These are phyloP conservation scores for Knoxia roxburghii DNA, from an alignment of 257 asterid species.

Conservation along the genomic window DNA sequence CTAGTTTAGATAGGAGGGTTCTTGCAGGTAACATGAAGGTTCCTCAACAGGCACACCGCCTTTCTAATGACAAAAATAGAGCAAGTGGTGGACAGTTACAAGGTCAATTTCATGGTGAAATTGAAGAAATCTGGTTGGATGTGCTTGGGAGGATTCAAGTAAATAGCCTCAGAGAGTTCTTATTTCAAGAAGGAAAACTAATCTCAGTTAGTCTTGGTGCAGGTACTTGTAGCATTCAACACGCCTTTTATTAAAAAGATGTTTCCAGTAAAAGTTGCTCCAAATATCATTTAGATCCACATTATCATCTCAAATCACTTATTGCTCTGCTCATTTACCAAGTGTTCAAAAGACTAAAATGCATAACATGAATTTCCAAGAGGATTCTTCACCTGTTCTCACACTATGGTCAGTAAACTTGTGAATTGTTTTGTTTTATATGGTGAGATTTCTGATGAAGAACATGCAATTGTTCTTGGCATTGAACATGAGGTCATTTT, in stretches of 20 bases:
- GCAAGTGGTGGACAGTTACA: constrained; percentile 24
- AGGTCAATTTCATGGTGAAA: constrained; percentile 30
- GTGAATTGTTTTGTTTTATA: background rate
- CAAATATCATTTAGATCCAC: background rate
- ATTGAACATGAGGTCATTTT: background rate
- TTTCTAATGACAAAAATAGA: constrained; percentile 31
- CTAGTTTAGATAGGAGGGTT: constrained; percentile 25
- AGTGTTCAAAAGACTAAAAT: background rate
- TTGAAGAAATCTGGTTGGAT: constrained; percentile 73
- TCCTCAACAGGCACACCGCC: constrained; percentile 26
- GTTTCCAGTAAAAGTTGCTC: background rate
- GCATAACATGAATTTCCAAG: background rate
- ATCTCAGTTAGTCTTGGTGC: constrained; percentile 68
- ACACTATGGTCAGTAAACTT: background rate
- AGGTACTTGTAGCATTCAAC: constrained; percentile 43
- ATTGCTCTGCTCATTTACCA: too few relatives aligned
- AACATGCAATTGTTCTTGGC: background rate
- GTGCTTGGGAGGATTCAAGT: constrained; percentile 64
- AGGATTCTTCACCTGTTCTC: too few relatives aligned
- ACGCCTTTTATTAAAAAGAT: background rate
- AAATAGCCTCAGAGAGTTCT: constrained; percentile 60
- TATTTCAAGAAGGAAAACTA: constrained; percentile 81
- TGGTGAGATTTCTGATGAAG: background rate
- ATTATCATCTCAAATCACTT: background rate
- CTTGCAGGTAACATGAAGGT: constrained; percentile 24